phyloP scores from a whole-genome alignment of 148 eudicot genomes.

The Rheum nobile region DNA sequence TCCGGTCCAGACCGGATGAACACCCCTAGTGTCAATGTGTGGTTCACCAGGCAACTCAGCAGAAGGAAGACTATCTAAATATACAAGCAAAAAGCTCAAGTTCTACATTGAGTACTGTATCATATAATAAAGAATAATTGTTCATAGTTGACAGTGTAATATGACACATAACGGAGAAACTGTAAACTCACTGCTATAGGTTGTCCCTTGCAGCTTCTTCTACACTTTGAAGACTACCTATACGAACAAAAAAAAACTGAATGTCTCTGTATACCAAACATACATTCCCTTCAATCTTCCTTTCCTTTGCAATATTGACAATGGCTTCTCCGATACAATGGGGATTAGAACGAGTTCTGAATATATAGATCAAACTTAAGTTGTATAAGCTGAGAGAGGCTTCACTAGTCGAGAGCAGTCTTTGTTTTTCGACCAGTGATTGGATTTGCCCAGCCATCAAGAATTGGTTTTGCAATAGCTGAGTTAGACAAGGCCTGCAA shows the following conservation, averaged over 20 bases:
- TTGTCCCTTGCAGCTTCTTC: neutral
- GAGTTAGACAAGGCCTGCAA: constrained; percentile 57
- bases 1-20: too few relatives aligned
- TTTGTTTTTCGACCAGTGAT: constrained; percentile 51
- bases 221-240: neutral
- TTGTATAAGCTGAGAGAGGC: neutral
- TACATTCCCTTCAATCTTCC: neutral
- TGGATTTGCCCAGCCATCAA: constrained; percentile 79
- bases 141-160: neutral
- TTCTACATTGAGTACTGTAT: neutral
- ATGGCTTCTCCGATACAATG: too few relatives aligned
- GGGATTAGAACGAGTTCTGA: neutral
- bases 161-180: neutral
- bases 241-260: neutral
- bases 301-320: constrained; percentile 3
- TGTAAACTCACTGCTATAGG: neutral
- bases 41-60: neutral
- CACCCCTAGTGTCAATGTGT: neutral
- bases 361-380: neutral
- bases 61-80: neutral
- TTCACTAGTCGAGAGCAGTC: constrained; percentile 69
- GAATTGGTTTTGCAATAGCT: constrained; percentile 58
- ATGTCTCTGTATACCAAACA: constrained; percentile 6
- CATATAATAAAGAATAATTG: neutral
- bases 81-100: neutral